Evolutionary conservation across 1,139 yeast genomes (phyloP).

Genomic region (Saccharomyces hybrid): DNA sequence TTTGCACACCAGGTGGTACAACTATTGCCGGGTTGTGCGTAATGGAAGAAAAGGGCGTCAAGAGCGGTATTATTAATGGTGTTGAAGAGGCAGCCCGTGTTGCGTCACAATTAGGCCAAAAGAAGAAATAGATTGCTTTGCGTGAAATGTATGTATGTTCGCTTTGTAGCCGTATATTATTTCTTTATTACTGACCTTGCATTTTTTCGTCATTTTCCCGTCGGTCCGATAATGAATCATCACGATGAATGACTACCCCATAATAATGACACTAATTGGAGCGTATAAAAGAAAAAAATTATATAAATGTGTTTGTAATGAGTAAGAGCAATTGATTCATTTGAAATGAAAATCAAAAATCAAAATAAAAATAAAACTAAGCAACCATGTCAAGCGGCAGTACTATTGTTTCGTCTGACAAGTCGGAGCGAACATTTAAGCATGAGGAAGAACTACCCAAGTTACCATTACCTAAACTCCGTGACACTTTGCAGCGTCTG

Average conservation of each 20-base stretch:
- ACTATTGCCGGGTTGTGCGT: slow-evolving; percentile 92
- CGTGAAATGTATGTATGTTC: not conserved
- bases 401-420: not conserved
- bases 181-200: not conserved
- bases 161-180: not conserved
- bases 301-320: not conserved
- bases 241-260: slow-evolving; percentile 1
- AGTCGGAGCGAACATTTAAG: slow-evolving; percentile 8
- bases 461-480: slow-evolving; percentile 25
- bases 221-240: not conserved
- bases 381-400: not conserved
- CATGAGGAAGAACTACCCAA: slow-evolving; percentile 22
- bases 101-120: slow-evolving; percentile 72
- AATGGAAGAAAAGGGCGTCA: slow-evolving; percentile 86
- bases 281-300: not conserved
- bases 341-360: not conserved
- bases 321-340: not conserved
- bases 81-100: slow-evolving; percentile 85
- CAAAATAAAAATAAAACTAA: not conserved
- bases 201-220: not conserved
- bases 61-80: slow-evolving; percentile 81
- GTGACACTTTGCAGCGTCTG: slow-evolving; percentile 19
- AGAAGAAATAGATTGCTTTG: slow-evolving; percentile 29
- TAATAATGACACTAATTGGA: not conserved
- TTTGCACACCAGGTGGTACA: slow-evolving; percentile 97